Percentiles rank a stretch among this genome's conserved stretches.
phyloP scores from a whole-genome alignment of 2,329 filamentous ascomycete genomes.

The Botrytis porri region DNA sequence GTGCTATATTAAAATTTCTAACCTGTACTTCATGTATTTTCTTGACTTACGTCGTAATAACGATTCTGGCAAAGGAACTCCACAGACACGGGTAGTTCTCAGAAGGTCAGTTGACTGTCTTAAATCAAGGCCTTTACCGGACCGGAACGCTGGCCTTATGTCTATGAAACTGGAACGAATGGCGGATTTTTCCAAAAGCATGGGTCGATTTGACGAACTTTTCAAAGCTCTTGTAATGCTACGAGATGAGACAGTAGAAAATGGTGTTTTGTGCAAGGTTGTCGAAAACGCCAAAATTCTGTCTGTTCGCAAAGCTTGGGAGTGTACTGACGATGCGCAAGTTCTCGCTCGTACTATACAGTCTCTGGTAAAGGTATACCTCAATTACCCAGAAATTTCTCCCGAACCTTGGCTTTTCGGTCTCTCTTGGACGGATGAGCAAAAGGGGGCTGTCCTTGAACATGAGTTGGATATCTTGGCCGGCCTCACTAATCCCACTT shows the following conservation, averaged over 20 bases:
- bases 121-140: constrained; percentile 50
- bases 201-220: constrained; percentile 55
- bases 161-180: constrained; percentile 64
- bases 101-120: constrained; percentile 63
- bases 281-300: constrained; percentile 47
- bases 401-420: constrained; percentile 42
- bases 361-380: constrained; percentile 57
- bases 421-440: constrained; percentile 44
- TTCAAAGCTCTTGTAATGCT: constrained; percentile 57
- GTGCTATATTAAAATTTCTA: constrained; percentile 65
- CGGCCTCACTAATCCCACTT: constrained; percentile 25
- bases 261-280: constrained; percentile 55
- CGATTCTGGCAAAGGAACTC: constrained; percentile 42
- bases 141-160: constrained; percentile 59
- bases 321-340: constrained; percentile 47
- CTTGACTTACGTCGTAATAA: constrained; percentile 48
- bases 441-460: constrained; percentile 57
- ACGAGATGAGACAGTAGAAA: constrained; percentile 58
- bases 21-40: constrained; percentile 67
- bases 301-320: constrained; percentile 54
- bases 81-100: constrained; percentile 52
- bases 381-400: constrained; percentile 56
- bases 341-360: constrained; percentile 58
- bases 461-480: constrained; percentile 52
- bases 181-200: constrained; percentile 56